Percentiles rank a stretch among this genome's conserved stretches.
Evolutionary conservation across 345 rosid species (phyloP).

Genomic region (Anacardium occidentale): DNA sequence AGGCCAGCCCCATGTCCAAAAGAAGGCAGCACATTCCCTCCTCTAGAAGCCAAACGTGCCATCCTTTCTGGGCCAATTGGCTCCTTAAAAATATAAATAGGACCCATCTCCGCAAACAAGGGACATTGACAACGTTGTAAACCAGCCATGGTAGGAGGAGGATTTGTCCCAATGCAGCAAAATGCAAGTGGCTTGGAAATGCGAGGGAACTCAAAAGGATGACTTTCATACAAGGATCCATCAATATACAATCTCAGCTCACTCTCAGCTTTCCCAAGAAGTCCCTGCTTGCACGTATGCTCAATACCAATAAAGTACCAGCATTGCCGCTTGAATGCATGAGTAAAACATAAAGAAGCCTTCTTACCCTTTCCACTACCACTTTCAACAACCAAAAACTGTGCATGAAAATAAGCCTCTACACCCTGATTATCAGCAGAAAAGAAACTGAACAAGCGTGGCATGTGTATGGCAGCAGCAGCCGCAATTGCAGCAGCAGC

Average conservation of each 20-base stretch:
- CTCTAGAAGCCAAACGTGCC: slow-evolving; percentile 89
- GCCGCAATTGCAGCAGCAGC: slow-evolving; percentile 98
- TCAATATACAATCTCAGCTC: slow-evolving; percentile 87
- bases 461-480: slow-evolving; percentile 98
- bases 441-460: slow-evolving; percentile 93
- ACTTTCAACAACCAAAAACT: slow-evolving; percentile 95
- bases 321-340: slow-evolving; percentile 97
- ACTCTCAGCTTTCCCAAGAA: slow-evolving; percentile 93
- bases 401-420: slow-evolving; percentile 98
- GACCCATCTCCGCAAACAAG: slow-evolving; percentile 98
- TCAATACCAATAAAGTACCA: slow-evolving; percentile 98
- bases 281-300: slow-evolving; percentile 81
- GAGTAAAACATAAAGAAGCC: slow-evolving; percentile 95
- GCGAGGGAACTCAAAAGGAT: slow-evolving; percentile 92
- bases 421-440: slow-evolving; percentile 96
- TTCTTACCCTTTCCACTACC: slow-evolving; percentile 92
- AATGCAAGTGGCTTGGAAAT: slow-evolving; percentile 93
- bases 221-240: slow-evolving; percentile 89
- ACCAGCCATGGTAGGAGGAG: slow-evolving; percentile 98
- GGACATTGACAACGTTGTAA: slow-evolving; percentile 98
- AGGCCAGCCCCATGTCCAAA: slow-evolving; percentile 95
- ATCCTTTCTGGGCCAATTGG: slow-evolving; percentile 93
- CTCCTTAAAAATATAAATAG: slow-evolving; percentile 92
- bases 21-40: slow-evolving; percentile 87
- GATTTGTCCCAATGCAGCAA: slow-evolving; percentile 98